These are phyloP conservation scores for Misopates orontium DNA, from an alignment of 257 asterid genomes.

Conservation along the genomic window DNA sequence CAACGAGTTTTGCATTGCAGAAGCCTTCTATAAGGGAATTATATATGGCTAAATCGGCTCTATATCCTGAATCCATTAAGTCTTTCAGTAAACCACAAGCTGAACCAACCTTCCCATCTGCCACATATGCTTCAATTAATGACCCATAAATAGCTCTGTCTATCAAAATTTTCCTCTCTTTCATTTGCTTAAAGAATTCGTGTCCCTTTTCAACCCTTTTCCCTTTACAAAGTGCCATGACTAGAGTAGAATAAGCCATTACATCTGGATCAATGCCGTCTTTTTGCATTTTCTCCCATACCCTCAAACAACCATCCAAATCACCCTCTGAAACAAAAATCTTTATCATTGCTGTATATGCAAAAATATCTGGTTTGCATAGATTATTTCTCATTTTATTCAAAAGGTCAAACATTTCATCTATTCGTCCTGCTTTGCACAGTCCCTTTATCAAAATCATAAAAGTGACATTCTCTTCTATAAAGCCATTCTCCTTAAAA, in stretches of 20 bases:
- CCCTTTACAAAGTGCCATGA: slow-evolving; percentile 68
- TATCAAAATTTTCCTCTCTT: slow-evolving; percentile 60
- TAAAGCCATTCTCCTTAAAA: slow-evolving; percentile 71
- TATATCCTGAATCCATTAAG: slow-evolving; percentile 81
- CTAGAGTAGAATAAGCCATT: slow-evolving; percentile 82
- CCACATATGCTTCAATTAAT: slow-evolving; percentile 79
- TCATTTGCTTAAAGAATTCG: slow-evolving; percentile 85
- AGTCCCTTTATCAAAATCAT: slow-evolving; percentile 89
- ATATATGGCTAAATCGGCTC: slow-evolving; percentile 83
- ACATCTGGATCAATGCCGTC: slow-evolving; percentile 83
- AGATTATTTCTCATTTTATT: slow-evolving; percentile 69
- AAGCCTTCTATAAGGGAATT: slow-evolving; percentile 80
- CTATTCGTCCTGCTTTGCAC: slow-evolving; percentile 67
- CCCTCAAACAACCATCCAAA: slow-evolving; percentile 71
- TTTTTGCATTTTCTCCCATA: slow-evolving; percentile 83
- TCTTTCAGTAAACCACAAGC: slow-evolving; percentile 89
- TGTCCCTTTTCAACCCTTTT: slow-evolving; percentile 55
- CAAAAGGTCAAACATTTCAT: slow-evolving; percentile 62
- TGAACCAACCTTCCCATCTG: slow-evolving; percentile 63
- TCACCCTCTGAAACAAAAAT: slow-evolving; percentile 64
- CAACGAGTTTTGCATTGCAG: slow-evolving; percentile 58
- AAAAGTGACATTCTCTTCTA: slow-evolving; percentile 75
- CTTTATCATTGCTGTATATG: slow-evolving; percentile 91
- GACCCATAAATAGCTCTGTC: slow-evolving; percentile 88
- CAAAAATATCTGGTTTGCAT: slow-evolving; percentile 97